Conservation (phyloP, 441 rosid genomes). For the Corymbia citriodora region DNA sequence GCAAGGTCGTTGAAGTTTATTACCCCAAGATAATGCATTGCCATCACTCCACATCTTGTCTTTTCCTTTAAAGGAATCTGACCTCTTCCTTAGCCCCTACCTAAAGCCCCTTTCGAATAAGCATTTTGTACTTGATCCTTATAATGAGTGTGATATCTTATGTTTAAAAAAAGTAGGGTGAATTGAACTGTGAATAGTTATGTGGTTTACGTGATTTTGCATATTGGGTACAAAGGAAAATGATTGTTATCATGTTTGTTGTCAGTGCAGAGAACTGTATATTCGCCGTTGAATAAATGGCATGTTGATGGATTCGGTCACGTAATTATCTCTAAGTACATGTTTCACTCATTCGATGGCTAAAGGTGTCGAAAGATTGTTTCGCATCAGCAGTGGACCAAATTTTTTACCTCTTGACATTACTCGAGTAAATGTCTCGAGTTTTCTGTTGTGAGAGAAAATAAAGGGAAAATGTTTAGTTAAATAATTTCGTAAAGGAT, state of each 20-base stretch:
- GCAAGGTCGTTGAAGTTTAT: background rate
- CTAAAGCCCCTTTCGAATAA: accelerated
- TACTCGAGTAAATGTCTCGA: accelerated
- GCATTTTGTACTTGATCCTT: background rate
- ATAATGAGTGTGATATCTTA: background rate
- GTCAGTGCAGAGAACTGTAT: accelerated
- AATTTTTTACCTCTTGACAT: background rate
- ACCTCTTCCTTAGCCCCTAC: background rate
- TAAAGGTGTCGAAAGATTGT: background rate
- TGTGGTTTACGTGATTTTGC: background rate
- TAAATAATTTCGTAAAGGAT: background rate
- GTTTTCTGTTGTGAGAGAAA: background rate
- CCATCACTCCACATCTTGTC: background rate
- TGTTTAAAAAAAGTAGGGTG: background rate
- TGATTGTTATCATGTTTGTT: accelerated
- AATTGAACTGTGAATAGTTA: background rate
- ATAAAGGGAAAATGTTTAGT: background rate
- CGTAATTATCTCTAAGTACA: background rate
- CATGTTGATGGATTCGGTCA: accelerated
- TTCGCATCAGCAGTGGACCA: accelerated
- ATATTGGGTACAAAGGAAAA: background rate
- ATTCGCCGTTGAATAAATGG: accelerated
- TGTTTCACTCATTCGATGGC: accelerated
- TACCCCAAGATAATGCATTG: background rate
- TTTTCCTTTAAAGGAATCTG: background rate